These are phyloP conservation scores for Gracilaria gracilis DNA, from an alignment of 23 red algal species.

Conservation along the genomic window DNA sequence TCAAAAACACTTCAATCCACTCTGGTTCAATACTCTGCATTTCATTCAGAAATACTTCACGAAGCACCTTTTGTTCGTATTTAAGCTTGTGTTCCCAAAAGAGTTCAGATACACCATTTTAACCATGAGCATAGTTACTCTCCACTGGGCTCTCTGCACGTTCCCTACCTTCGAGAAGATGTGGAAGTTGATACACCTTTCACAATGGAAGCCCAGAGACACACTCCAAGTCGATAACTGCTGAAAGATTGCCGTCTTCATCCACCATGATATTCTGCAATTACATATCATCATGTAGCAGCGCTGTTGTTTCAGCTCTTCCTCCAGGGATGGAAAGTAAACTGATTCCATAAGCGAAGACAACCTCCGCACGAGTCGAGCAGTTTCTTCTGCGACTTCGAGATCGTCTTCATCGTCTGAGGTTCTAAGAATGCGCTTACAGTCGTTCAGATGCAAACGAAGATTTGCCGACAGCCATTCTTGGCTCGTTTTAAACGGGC, in stretches of 20 bases:
- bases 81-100: not conserved
- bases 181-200: constrained; percentile 1
- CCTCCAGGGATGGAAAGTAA: not conserved
- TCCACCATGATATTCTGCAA: not conserved
- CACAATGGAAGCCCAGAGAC: constrained; percentile 7
- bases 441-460: not conserved
- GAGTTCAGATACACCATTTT: not conserved
- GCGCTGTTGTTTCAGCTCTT: not conserved
- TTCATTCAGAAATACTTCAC: not conserved
- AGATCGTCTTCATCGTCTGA: constrained; percentile 10
- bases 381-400: not conserved
- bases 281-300: constrained; percentile 23
- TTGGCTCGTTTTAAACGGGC: constrained; percentile 6
- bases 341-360: not conserved
- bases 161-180: not conserved
- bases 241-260: constrained; percentile 20
- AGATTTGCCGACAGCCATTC: not conserved
- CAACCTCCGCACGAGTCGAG: not conserved
- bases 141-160: not conserved
- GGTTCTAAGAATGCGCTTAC: not conserved
- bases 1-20: not conserved
- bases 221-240: constrained; percentile 21
- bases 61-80: not conserved
- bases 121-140: not conserved
- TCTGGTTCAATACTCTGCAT: not conserved